A percentile compares a stretch with the other conserved stretches of the same genome.
Conservation (phyloP, 176 grass and related monocot genomes). For the Zoysia japonica region DNA sequence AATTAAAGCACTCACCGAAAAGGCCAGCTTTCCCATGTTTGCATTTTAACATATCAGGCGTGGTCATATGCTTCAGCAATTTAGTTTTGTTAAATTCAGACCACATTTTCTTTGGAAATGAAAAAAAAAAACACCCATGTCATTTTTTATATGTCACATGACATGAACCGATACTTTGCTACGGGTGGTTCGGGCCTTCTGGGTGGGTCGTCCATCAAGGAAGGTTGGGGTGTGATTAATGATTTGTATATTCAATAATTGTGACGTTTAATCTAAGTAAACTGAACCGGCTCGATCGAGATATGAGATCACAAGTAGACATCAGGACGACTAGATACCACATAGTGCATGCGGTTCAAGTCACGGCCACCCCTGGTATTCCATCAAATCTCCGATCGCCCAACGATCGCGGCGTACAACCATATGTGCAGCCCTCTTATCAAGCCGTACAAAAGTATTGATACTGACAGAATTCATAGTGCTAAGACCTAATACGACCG, state of each 20-base stretch:
- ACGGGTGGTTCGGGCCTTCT: conserved; percentile 2
- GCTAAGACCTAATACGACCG: too few species aligned
- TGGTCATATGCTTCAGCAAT: background rate
- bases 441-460: background rate
- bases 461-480: too few species aligned
- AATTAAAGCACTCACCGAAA: conserved; percentile 15
- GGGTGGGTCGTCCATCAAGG: conserved; percentile 25
- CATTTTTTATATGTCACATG: conserved; percentile 1
- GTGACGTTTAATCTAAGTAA: conserved; percentile 57
- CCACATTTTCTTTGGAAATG: background rate
- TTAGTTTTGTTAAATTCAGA: conserved; percentile 22
- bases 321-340: conserved; percentile 11
- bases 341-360: too few species aligned
- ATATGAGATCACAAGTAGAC: conserved; percentile 41
- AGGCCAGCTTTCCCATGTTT: conserved; percentile 7
- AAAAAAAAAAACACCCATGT: background rate
- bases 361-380: conserved; percentile 10
- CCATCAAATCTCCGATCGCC: conserved; percentile 27
- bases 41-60: background rate
- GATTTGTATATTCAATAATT: conserved; percentile 39
- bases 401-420: conserved; percentile 9
- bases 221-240: conserved; percentile 25
- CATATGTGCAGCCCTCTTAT: conserved; percentile 22
- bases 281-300: background rate
- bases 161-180: conserved; percentile 7